These are phyloP conservation scores for Erythrobasidium hasegawianum DNA, from an alignment of 1,284 basidiomycete species.

Conservation along the genomic window DNA sequence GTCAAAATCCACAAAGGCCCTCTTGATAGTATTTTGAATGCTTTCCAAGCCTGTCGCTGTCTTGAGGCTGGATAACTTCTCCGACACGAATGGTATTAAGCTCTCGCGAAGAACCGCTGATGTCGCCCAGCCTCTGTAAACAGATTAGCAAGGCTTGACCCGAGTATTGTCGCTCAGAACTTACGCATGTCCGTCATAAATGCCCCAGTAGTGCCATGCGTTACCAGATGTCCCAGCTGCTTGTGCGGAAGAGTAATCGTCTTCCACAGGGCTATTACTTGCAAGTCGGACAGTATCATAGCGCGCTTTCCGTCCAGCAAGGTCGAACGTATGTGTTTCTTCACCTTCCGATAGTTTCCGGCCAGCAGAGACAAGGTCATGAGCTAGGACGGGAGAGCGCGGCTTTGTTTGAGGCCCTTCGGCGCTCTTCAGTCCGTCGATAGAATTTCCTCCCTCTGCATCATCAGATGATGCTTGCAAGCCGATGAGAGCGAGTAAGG, in stretches of 20 bases:
- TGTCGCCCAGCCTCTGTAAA: slow-evolving; percentile 9
- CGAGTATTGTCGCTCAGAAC: neutral
- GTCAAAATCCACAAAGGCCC: slow-evolving; percentile 4
- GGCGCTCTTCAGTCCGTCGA: too few species aligned
- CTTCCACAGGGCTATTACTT: neutral
- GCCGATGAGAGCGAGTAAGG: too few species aligned
- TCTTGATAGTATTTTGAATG: neutral
- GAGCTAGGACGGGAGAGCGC: neutral
- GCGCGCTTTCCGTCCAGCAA: neutral
- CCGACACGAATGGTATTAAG: slow-evolving; percentile 1
- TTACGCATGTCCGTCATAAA: slow-evolving; percentile 18
- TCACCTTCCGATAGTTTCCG: neutral
- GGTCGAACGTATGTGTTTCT: neutral
- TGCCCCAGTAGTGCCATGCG: slow-evolving; percentile 6
- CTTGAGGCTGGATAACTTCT: neutral
- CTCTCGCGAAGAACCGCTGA: neutral
- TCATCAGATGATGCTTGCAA: too few species aligned
- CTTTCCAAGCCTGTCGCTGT: neutral
- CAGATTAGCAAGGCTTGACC: neutral
- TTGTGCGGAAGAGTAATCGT: neutral
- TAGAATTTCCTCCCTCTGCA: too few species aligned
- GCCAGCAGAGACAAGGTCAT: neutral
- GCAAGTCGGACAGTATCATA: slow-evolving; percentile 3
- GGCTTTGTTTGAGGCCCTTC: too few species aligned
- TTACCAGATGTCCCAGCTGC: neutral